A percentile compares a stretch with the other conserved stretches of the same genome.
Evolutionary conservation across 345 rosid species (phyloP).

Genomic region (Lepidium africanum): DNA sequence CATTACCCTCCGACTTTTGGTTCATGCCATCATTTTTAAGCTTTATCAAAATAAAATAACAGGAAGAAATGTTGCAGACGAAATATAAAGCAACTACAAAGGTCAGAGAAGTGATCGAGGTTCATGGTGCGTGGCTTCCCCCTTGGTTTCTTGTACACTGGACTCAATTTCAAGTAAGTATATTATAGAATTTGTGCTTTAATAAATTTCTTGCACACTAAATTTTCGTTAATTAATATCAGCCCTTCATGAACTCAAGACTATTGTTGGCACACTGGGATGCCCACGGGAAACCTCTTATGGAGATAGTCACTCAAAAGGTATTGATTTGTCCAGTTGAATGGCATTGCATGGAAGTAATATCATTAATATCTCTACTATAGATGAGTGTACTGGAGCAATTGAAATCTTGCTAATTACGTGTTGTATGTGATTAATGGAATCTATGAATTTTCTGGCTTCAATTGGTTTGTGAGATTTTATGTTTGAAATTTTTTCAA

Average conservation of each 20-base stretch:
- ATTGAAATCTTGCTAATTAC: constrained; percentile 39
- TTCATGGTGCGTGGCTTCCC: constrained; percentile 93
- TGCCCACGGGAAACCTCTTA: constrained; percentile 66
- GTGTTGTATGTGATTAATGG: constrained; percentile 40
- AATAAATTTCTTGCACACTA: background rate
- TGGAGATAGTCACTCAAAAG: constrained; percentile 53
- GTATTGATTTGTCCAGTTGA: constrained; percentile 28
- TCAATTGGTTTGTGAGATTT: constrained; percentile 26
- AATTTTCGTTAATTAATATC: background rate
- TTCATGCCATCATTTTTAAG: background rate
- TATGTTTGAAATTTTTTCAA: background rate
- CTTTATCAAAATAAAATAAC: background rate
- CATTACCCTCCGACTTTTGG: background rate
- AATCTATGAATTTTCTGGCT: constrained; percentile 42
- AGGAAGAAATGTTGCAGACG: constrained; percentile 85
- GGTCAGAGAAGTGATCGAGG: constrained; percentile 65
- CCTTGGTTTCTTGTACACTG: constrained; percentile 77
- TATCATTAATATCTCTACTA: background rate
- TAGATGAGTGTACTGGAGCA: constrained; percentile 24
- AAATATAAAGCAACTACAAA: constrained; percentile 69
- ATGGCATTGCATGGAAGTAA: background rate
- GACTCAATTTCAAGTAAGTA: constrained; percentile 48
- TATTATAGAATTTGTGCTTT: background rate
- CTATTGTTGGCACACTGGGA: constrained; percentile 53
- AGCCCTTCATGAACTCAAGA: constrained; percentile 23